Conservation (phyloP, 306 rosid genomes). For the Alnus rubra region DNA sequence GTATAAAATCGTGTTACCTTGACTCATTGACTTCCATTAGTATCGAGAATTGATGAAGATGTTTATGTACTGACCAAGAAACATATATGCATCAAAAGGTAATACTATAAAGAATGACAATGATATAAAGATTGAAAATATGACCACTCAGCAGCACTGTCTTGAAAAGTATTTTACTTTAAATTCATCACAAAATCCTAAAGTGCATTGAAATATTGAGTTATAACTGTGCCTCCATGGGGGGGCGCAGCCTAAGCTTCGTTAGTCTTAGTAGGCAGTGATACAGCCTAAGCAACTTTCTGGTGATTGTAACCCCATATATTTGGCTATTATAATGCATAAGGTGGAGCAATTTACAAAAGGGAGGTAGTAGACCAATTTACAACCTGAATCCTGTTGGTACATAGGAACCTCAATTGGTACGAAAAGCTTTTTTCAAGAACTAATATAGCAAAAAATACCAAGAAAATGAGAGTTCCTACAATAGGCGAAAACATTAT, state of each 20-base stretch:
- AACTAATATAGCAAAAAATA: not conserved
- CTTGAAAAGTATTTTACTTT: not conserved
- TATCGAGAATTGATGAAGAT: not conserved
- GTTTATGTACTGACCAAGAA: not conserved
- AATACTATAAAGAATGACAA: not conserved
- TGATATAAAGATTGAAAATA: not conserved
- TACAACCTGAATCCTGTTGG: not conserved
- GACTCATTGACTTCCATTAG: not conserved
- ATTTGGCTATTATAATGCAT: not conserved
- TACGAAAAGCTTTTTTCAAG: too few species aligned
- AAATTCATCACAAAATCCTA: not conserved
- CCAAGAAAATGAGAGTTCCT: not conserved
- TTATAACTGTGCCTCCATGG: not conserved
- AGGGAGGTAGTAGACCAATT: not conserved
- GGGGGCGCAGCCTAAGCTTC: not conserved
- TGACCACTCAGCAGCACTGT: not conserved
- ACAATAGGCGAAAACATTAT: not conserved
- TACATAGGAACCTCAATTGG: not conserved
- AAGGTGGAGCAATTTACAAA: not conserved
- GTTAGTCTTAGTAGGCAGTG: not conserved
- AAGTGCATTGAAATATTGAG: not conserved
- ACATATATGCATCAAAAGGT: not conserved
- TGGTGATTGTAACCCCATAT: not conserved
- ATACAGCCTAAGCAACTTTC: not conserved
- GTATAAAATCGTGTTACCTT: not conserved